phyloP scores from a whole-genome alignment of 1,139 yeast species.

The Spathaspora sp. region DNA sequence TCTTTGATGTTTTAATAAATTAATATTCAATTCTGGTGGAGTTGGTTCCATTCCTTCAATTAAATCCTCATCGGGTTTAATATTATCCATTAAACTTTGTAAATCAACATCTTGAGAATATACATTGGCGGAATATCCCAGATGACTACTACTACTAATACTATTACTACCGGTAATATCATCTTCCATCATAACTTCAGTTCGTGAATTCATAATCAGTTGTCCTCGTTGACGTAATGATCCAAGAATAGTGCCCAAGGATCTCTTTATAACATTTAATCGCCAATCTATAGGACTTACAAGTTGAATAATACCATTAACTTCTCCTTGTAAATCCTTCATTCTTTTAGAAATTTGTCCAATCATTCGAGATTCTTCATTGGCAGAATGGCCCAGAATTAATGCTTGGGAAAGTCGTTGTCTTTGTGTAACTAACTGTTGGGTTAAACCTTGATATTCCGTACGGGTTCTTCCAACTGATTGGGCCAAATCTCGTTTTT shows the following conservation, averaged over 20 bases:
- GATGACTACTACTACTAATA: background rate
- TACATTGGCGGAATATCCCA: conserved; percentile 17
- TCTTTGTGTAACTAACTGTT: background rate
- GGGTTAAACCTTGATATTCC: background rate
- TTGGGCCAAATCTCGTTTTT: background rate
- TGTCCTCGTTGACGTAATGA: background rate
- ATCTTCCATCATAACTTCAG: background rate
- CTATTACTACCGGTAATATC: no score
- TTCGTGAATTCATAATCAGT: background rate
- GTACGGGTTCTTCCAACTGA: background rate
- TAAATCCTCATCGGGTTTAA: conserved; percentile 60
- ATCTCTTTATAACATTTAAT: background rate
- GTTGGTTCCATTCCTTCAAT: conserved; percentile 52
- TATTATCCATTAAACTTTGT: conserved; percentile 59
- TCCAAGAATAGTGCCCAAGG: background rate
- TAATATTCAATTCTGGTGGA: conserved; percentile 66
- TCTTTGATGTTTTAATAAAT: conserved; percentile 78
- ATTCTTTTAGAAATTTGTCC: background rate
- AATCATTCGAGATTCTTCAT: background rate
- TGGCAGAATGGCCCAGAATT: background rate
- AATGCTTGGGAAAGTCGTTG: background rate
- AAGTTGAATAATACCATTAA: background rate
- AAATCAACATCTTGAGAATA: conserved; percentile 33
- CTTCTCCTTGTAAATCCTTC: background rate
- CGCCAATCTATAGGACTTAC: background rate